These are phyloP conservation scores for Camellia lanceoleosa DNA, from an alignment of 148 eudicot genomes.

Conservation along the genomic window DNA sequence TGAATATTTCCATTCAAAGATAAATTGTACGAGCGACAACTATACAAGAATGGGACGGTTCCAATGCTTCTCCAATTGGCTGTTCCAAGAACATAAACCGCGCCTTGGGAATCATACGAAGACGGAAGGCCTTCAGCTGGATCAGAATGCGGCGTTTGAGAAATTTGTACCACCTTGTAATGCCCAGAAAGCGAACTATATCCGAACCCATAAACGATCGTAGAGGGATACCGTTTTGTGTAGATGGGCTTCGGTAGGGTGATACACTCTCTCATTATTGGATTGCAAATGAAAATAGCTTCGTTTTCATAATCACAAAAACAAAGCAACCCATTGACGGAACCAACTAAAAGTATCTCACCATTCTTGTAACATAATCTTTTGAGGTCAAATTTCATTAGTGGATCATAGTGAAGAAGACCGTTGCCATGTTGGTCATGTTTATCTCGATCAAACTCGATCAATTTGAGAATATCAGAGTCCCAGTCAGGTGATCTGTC, in stretches of 20 bases:
- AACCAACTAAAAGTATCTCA: conserved; percentile 1
- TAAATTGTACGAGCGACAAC: neutral
- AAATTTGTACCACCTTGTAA: conserved; percentile 4
- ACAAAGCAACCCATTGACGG: conserved; percentile 2
- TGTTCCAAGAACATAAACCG: neutral
- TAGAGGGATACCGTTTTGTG: neutral
- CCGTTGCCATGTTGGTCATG: neutral
- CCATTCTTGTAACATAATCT: neutral
- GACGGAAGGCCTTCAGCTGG: neutral
- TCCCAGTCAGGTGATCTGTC: neutral
- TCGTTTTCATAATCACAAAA: neutral
- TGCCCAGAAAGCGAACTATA: conserved; percentile 2
- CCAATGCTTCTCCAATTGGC: conserved; percentile 2
- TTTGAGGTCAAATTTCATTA: neutral
- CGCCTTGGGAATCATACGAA: neutral
- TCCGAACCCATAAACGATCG: conserved; percentile 1
- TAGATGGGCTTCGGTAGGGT: neutral
- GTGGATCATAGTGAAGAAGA: neutral
- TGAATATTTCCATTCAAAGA: conserved; percentile 6
- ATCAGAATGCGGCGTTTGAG: neutral
- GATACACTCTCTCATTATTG: neutral
- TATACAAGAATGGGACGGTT: neutral
- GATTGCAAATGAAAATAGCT: conserved; percentile 1
- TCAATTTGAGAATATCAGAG: neutral
- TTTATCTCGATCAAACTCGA: conserved; percentile 2